These are phyloP conservation scores for Claviceps sp. DNA, from an alignment of 2,329 filamentous ascomycete genomes.

Conservation along the genomic window DNA sequence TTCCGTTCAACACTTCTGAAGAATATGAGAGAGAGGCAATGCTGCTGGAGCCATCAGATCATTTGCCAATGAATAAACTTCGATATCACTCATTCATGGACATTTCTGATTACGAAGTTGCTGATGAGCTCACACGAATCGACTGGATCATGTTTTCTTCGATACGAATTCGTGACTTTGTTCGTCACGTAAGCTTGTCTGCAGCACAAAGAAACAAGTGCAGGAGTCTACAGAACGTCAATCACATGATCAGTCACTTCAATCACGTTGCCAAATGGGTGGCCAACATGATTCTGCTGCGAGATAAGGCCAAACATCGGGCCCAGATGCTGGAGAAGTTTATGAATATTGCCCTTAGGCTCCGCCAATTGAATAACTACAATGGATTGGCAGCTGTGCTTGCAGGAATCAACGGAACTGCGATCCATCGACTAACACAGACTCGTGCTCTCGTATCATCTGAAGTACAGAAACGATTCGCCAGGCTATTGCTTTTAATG, in stretches of 20 bases:
- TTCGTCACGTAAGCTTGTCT: constrained; percentile 76
- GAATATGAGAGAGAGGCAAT: constrained; percentile 70
- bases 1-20: constrained; percentile 55
- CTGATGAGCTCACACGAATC: constrained; percentile 83
- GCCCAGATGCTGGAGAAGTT: constrained; percentile 89
- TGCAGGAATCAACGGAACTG: constrained; percentile 79
- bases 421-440: constrained; percentile 69
- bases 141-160: constrained; percentile 98
- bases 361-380: constrained; percentile 91
- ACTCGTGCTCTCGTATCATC: constrained; percentile 64
- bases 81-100: constrained; percentile 89
- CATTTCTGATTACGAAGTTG: constrained; percentile 70
- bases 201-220: constrained; percentile 59
- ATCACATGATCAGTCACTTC: constrained; percentile 88
- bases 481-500: constrained; percentile 84
- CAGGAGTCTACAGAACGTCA: constrained; percentile 70
- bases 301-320: constrained; percentile 92
- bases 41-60: constrained; percentile 55
- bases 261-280: constrained; percentile 78
- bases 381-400: constrained; percentile 90
- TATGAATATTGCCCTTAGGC: constrained; percentile 75
- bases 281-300: constrained; percentile 69
- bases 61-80: constrained; percentile 62
- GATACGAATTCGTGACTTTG: constrained; percentile 82
- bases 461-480: constrained; percentile 68